Base-by-base conservation (phyloP, 805 yeast species). In the Saccharomycopsis sp. region DNA sequence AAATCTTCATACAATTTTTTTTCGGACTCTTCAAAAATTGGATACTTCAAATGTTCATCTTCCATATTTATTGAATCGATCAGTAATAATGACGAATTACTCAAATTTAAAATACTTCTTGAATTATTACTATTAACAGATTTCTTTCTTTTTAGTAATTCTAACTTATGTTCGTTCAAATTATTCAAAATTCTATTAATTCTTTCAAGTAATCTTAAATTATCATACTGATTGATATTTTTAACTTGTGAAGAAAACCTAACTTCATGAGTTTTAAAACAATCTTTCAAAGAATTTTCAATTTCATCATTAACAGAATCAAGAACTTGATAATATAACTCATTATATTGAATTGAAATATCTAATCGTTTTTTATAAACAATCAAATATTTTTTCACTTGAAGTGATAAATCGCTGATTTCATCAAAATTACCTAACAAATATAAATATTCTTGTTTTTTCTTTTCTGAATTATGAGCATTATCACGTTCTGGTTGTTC, bases 241-340 rank as follows among this genome's bases (percentile, higher is more conserved):
- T 36, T 41, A 5, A 31, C 15, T 4, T 58, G 56, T 18, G 54
- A 49, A 3, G 53, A 40, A n/a, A 39, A 42, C 20, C 49, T 46
- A n/a, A 51, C 30, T 31, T 57, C 53, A 25, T 52, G 51, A 9
- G 52, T 39, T 18, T 52, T 50, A 28, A 51, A 34, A 12, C 53
- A 40, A 9, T 50, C 45, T 21, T 47, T 44, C 21, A 42, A 41
- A 39, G 57, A 53, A 10, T 38, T 35, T n/a, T 45, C 48, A 18
- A 62, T 50, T 40, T 61, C 67, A 5, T 38, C 46, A 13, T 48
- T 43, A 12, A 62, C 56, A 3, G 63, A 56, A n/a, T 52, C 54
- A 31, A 63, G 49, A 12, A 62, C 54, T 17, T 41, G 44, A 14
- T 40, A 32, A 19, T 55, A 52, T 10, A 63, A 42, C 42, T 62